Conservation (phyloP, 441 rosid genomes). For the Brassica hybrid region DNA sequence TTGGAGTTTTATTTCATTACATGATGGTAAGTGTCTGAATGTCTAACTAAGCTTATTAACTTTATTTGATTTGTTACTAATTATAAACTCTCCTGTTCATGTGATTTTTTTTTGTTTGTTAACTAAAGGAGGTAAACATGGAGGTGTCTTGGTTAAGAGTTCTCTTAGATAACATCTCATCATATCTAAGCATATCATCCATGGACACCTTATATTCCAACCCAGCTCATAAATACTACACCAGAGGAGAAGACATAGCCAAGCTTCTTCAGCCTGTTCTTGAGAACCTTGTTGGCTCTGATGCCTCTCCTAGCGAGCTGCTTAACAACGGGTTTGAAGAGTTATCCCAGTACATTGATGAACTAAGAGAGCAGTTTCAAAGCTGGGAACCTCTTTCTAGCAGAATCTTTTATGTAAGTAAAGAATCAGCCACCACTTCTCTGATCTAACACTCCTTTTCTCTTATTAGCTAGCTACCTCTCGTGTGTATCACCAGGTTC, state of each 20-base stretch:
- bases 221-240: slow-evolving; percentile 65
- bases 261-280: slow-evolving; percentile 84
- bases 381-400: slow-evolving; percentile 76
- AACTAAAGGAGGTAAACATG: slow-evolving; percentile 60
- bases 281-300: slow-evolving; percentile 63
- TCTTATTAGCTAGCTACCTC: neutral
- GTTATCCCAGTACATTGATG: slow-evolving; percentile 64
- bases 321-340: slow-evolving; percentile 71
- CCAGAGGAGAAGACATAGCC: slow-evolving; percentile 70
- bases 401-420: slow-evolving; percentile 82
- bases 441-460: neutral
- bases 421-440: neutral
- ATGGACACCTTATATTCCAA: slow-evolving; percentile 54
- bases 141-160: slow-evolving; percentile 76
- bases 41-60: too few relatives aligned
- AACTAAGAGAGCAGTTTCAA: slow-evolving; percentile 62
- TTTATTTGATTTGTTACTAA: too few relatives aligned
- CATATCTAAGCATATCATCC: slow-evolving; percentile 62
- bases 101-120: slow-evolving; percentile 21
- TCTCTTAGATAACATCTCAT: slow-evolving; percentile 65
- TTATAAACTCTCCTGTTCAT: too few relatives aligned
- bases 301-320: slow-evolving; percentile 60
- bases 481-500: slow-evolving; percentile 50
- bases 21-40: neutral
- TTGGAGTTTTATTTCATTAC: neutral